Percentiles rank a stretch among this genome's conserved stretches.
These are phyloP conservation scores for Apiotrichum domesticum DNA, from an alignment of 1,284 basidiomycete genomes.

Conservation along the genomic window DNA sequence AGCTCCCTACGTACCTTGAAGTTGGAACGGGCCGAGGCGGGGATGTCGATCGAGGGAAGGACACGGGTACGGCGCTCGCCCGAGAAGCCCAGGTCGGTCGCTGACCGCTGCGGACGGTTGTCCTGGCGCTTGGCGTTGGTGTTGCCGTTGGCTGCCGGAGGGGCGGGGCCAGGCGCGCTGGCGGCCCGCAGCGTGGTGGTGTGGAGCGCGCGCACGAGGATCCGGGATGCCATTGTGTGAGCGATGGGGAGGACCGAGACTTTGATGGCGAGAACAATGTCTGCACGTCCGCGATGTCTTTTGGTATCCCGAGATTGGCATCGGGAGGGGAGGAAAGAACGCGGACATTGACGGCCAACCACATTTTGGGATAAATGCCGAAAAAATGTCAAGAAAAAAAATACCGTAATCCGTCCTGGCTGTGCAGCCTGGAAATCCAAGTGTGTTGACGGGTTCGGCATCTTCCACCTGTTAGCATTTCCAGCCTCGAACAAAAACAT, in stretches of 20 bases:
- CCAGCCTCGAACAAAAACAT: not conserved
- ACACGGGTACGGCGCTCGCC: conserved; percentile 5
- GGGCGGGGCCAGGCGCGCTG: not conserved
- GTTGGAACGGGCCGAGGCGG: not conserved
- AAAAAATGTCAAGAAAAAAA: conserved; percentile 5
- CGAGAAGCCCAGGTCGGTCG: conserved; percentile 5
- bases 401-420: not conserved
- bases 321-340: too few relatives aligned
- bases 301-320: too few relatives aligned
- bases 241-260: not conserved
- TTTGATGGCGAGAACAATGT: too few relatives aligned
- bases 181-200: conserved; percentile 2
- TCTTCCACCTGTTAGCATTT: not conserved
- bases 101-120: not conserved
- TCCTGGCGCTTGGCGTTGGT: not conserved
- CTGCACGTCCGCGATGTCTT: not conserved
- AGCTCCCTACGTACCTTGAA: not conserved
- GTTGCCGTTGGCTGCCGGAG: not conserved
- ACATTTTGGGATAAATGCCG: conserved; percentile 19
- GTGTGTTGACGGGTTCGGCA: not conserved
- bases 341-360: too few relatives aligned
- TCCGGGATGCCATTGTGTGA: conserved; percentile 10
- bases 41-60: conserved; percentile 7
- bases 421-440: too few relatives aligned
- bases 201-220: conserved; percentile 8